Base-by-base conservation (phyloP, 2,329 filamentous ascomycete species). In the Sclerotinia sclerotiorum region DNA sequence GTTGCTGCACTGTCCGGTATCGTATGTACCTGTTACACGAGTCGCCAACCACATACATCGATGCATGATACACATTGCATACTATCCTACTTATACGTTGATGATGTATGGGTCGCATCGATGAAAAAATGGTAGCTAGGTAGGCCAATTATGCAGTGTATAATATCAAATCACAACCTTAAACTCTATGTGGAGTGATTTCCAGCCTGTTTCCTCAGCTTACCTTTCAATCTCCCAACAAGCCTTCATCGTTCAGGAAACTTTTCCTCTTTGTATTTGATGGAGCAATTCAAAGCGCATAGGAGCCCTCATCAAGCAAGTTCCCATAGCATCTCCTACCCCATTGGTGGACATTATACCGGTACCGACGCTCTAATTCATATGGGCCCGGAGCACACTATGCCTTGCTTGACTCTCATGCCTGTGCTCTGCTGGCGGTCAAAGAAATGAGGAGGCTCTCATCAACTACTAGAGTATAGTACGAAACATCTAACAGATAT, bases 381-480 rank as follows among this genome's bases (percentile, higher is more conserved):
- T 58, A 29, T 58, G 52, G 35, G 62, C 51, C 57, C 35, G 57
- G 46, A 52, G 48, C 65, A 67, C 56, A 67, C 65, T 54, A 67
- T 67, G 65, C 64, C 60, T 39, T 67, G 55, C 32, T 49, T 51
- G 54, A 61, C 32, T 67, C 15, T 52, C 48, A 67, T 54, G 65
- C 65, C 57, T 55, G 49, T 54, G 65, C 57, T 68, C 57, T 62
- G 54, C 64, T 63, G 57, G 65, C 65, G 65, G 65, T 68, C 65
- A 68, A 60, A 67, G 65, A 61, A 60, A 62, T 62, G 65, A 68
- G 48, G 39, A 39, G 60, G 60, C 32, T 62, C 55, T 63, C 63
- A 63, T 54, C 65, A 63, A 48, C 57, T 54, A 55, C 35, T 63
- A 46, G 57, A 55, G 65, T 19, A 62, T 63, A 67, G 65, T 35